Conservation (phyloP, 2,329 filamentous ascomycete species). For the Aureobasidium sp. region DNA sequence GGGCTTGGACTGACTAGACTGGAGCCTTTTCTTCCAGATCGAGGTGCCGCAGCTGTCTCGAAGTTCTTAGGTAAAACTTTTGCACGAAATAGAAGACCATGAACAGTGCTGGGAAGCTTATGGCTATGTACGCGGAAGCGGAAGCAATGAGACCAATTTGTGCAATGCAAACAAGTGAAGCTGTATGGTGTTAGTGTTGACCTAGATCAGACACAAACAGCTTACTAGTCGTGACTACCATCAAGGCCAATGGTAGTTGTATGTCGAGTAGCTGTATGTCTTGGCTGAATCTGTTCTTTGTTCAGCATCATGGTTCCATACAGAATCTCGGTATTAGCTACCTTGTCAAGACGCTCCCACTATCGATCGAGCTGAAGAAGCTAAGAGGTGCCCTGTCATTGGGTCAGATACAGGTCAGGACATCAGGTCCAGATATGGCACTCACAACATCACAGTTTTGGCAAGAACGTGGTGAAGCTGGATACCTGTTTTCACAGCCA, state of each 20-base stretch:
- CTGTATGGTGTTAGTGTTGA: neutral
- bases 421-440: neutral
- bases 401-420: neutral
- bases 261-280: conserved; percentile 42
- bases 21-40: conserved; percentile 48
- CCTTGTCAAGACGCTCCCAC: conserved; percentile 35
- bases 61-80: conserved; percentile 42
- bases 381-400: conserved; percentile 23
- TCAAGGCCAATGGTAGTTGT: conserved; percentile 27
- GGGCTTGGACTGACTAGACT: conserved; percentile 30
- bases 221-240: conserved; percentile 3
- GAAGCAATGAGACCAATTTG: conserved; percentile 32
- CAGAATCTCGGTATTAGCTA: neutral
- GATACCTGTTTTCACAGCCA: conserved; percentile 47
- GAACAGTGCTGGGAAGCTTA: conserved; percentile 34
- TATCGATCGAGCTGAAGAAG: conserved; percentile 37
- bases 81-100: conserved; percentile 37
- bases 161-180: neutral
- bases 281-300: conserved; percentile 35
- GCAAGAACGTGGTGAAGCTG: conserved; percentile 36
- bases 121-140: conserved; percentile 35
- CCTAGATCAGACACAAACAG: neutral
- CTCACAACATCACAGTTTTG: conserved; percentile 8
- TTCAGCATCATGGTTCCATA: neutral
- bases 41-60: conserved; percentile 44